Percentiles rank a stretch among this genome's conserved stretches.
Evolutionary conservation across 2,329 filamentous ascomycete species (phyloP).

Genomic region (Diaporthe ampelina): DNA sequence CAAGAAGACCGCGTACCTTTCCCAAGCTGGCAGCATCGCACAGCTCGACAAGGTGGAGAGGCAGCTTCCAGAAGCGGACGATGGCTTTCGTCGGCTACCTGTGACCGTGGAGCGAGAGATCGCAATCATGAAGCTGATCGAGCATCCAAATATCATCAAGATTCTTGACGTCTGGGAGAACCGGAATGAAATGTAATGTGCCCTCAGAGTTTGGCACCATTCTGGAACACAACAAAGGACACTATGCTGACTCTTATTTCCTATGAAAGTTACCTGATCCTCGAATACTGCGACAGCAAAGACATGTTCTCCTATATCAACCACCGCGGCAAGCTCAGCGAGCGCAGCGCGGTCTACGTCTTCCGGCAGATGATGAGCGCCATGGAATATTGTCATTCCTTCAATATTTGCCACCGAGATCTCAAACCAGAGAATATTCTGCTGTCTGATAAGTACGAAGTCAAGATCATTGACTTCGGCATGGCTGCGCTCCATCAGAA

Average conservation of each 20-base stretch:
- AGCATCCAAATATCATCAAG: constrained; percentile 94
- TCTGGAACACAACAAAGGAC: background rate
- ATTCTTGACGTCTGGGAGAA: constrained; percentile 99
- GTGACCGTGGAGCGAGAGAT: constrained; percentile 95
- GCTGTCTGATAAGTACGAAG: constrained; percentile 78
- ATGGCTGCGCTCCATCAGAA: constrained; percentile 95
- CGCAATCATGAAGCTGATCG: constrained; percentile 95
- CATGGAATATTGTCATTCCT: constrained; percentile 91
- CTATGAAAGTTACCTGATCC: constrained; percentile 84
- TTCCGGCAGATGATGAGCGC: constrained; percentile 96
- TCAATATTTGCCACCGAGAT: constrained; percentile 96
- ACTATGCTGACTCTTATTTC: constrained; percentile 38
- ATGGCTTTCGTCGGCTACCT: constrained; percentile 80
- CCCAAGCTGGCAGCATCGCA: constrained; percentile 87
- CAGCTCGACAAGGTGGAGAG: constrained; percentile 82
- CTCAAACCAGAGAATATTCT: constrained; percentile 98
- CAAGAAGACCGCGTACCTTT: constrained; percentile 82
- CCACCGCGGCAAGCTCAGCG: constrained; percentile 77
- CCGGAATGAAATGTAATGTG: constrained; percentile 86
- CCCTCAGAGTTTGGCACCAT: background rate
- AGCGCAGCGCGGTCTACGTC: constrained; percentile 85
- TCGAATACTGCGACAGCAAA: constrained; percentile 86
- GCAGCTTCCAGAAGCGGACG: constrained; percentile 65
- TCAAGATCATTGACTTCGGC: constrained; percentile 97
- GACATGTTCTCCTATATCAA: constrained; percentile 93